Percentiles rank a stretch among this genome's conserved stretches.
Conservation (phyloP, 371 early-diverging fungal species). For the Chytridium lagenaria region DNA sequence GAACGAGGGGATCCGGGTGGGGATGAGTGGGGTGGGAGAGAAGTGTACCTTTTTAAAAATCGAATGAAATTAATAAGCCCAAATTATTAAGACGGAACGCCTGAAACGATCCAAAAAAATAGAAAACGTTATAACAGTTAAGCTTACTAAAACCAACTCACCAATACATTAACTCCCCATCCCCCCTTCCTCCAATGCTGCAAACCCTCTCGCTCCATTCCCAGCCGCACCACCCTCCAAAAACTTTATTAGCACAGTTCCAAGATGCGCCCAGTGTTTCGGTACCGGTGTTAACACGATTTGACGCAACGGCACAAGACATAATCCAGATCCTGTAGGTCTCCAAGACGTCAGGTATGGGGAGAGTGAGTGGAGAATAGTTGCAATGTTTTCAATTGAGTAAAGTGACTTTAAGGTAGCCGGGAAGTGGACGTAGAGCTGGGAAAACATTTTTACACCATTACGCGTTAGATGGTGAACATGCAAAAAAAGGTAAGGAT, state of each 20-base stretch:
- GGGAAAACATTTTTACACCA: not conserved
- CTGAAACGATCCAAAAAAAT: not conserved
- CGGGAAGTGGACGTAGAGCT: not conserved
- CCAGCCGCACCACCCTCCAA: not conserved
- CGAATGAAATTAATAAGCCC: not conserved
- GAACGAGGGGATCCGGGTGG: not conserved
- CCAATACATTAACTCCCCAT: not conserved
- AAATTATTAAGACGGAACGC: not conserved
- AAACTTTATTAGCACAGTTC: not conserved
- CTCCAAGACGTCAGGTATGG: not conserved
- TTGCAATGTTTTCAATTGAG: not conserved
- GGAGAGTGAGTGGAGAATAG: not conserved
- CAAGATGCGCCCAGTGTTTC: not conserved
- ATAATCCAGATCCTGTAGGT: not conserved
- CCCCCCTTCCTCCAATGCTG: not conserved
- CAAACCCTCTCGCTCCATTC: not conserved
- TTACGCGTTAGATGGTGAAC: not conserved
- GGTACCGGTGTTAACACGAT: not conserved
- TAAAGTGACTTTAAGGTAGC: conserved; percentile 1
- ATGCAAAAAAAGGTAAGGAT: not conserved
- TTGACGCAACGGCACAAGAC: not conserved
- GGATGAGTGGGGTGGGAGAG: not conserved
- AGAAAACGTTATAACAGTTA: not conserved
- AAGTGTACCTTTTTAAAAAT: not conserved
- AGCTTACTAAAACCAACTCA: too few relatives aligned